Base-by-base conservation (phyloP, 768 basidiomycete genomes). In the Strobilomyces confusus region DNA sequence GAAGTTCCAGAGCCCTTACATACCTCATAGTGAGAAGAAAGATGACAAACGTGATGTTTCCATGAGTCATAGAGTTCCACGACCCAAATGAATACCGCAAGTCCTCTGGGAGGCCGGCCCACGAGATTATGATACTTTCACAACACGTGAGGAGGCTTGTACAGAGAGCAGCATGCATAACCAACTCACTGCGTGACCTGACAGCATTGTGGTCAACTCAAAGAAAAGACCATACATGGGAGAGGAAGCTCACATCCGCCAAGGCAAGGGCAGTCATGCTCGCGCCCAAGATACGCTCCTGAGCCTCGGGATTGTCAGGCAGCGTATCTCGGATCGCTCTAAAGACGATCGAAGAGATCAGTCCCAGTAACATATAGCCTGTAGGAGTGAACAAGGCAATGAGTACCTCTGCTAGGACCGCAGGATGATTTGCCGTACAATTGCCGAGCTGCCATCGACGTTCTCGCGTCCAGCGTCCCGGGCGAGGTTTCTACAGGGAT, bases 51-150 rank as follows among this genome's bases (percentile, higher is more conserved):
- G 86, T 82, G 63, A 89, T 83, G 61, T 90, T 92, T 32, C 88
- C 89, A 58, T 90, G 88, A 0, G 82, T 86, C 75, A 80, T 84
- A 25, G 75, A 63, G 66, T 89, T 90, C 89, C 88, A 92, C 14
- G 63, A 60, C 9, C 64, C 65, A 33, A 79, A 72, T 25, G 73
- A 70, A 54, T 75, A 83, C 44, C 75, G 76, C 56, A 87, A 66
- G 25, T 79, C 72, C 32, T 68, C 58, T 1, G 89, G 89, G 26
- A 89, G 77, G 9, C 78, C 78, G 36, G 80, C 49, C 60, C 82
- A 77, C 15, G 83, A 81, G 30, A 74, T 76, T 17, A 72, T 62
- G 56, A 90, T 79, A 63, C 89, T 90, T 56, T 38, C 29, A 6
- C 29, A 29, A 37, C 46, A 49, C 58, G 32, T 51, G 37, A 63